Conservation (phyloP, 2,329 filamentous ascomycete species). For the Rhinocladiella mackenziei region DNA sequence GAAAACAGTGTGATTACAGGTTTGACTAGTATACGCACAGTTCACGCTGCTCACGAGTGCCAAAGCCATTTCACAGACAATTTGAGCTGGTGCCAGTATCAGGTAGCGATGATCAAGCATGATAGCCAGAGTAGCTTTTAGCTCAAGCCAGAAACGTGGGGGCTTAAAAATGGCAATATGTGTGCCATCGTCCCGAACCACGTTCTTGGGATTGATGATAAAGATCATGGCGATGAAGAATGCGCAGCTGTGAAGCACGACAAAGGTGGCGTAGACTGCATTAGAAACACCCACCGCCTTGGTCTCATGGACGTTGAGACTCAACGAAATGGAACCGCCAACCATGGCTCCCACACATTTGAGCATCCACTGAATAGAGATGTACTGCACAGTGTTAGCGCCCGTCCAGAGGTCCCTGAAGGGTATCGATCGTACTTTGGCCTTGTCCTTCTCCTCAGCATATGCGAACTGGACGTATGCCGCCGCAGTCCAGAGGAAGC, state of each 20-base stretch:
- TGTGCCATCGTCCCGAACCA: constrained; percentile 26
- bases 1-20: no score
- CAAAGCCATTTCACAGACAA: constrained; percentile 18
- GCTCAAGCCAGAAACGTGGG: background rate
- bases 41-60: constrained; percentile 9
- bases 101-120: constrained; percentile 14
- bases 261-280: constrained; percentile 21
- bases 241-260: constrained; percentile 12
- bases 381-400: no score
- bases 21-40: no score
- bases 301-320: constrained; percentile 11
- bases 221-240: constrained; percentile 13
- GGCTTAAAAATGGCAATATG: constrained; percentile 24
- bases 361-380: constrained; percentile 19
- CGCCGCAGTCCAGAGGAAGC: constrained; percentile 17
- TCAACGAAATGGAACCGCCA: constrained; percentile 19
- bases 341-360: constrained; percentile 13
- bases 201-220: constrained; percentile 14
- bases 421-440: no score
- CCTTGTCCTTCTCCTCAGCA: constrained; percentile 14
- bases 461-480: constrained; percentile 6
- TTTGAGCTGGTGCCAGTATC: constrained; percentile 12
- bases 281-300: constrained; percentile 10
- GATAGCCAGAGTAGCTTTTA: constrained; percentile 1
- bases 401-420: no score